These are phyloP conservation scores for Styphnolobium japonicum DNA, from an alignment of 306 rosid species.

Conservation along the genomic window DNA sequence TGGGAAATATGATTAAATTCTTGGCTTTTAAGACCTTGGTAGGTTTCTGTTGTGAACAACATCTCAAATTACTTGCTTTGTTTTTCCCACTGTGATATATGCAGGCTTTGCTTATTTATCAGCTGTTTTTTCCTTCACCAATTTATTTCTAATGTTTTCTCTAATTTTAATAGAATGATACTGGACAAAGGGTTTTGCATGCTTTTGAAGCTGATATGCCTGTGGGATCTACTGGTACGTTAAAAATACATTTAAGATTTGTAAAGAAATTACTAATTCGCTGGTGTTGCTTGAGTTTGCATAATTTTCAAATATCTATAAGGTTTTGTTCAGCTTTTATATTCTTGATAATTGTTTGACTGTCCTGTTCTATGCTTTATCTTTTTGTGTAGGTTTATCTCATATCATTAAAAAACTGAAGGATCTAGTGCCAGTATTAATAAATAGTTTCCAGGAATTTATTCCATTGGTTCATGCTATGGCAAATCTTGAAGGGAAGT, in stretches of 20 bases:
- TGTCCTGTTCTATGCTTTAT: slow-evolving; percentile 28
- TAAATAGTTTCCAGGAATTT: slow-evolving; percentile 74
- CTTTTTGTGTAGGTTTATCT: slow-evolving; percentile 51
- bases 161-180: slow-evolving; percentile 48
- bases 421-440: slow-evolving; percentile 63
- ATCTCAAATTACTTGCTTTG: background rate
- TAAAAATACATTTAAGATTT: slow-evolving; percentile 19
- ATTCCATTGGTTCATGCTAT: slow-evolving; percentile 39
- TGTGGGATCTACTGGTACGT: slow-evolving; percentile 56
- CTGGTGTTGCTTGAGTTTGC: background rate
- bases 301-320: background rate
- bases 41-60: background rate
- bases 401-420: slow-evolving; percentile 49
- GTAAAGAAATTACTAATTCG: background rate
- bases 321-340: background rate
- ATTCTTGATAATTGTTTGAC: slow-evolving; percentile 26
- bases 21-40: background rate
- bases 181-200: slow-evolving; percentile 49
- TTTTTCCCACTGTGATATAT: background rate
- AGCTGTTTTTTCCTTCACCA: background rate
- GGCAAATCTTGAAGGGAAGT: slow-evolving; percentile 49
- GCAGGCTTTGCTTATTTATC: background rate
- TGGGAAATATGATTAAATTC: background rate
- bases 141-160: slow-evolving; percentile 30
- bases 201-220: slow-evolving; percentile 59